Base-by-base conservation (phyloP, 805 yeast genomes). In the Kazachstania martiniae region DNA sequence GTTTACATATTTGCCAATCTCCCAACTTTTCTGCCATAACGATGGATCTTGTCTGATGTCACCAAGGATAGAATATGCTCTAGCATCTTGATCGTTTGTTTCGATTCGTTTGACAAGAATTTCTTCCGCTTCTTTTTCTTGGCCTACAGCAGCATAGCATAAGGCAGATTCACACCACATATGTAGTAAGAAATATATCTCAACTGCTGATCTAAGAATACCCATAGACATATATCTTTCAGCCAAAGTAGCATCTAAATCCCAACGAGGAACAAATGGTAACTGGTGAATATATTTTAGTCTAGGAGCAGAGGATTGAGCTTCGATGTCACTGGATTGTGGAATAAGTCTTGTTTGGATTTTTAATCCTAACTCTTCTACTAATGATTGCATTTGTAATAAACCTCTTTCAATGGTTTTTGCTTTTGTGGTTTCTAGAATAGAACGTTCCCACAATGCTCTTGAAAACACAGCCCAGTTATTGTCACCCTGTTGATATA, bases 361-460 rank as follows among this genome's bases (percentile, higher is more conserved):
- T 35, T 75, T 70, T 35, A 77, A 67, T 2, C 89, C 94, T 17
- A 85, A 63, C 53, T 87, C 95, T 49, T 86, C 95, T 18, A 87
- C 91, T 27, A 91, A 62, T 3, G 94, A 77, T 34, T 87, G 89
- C 78, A 91, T 77, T 58, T 91, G 98, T 32, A 91, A 63, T 4
- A 87, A 76, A 31, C 97, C 97, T 53, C 98, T 70, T 59, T 91
- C 97, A 16, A 89, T 78, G 1, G 96, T 89, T 51, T 81, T 77
- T 1, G 94, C 74, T 42, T 75, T 77, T 31, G 68, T 66, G 0
- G 94, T 72, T 53, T 91, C 98, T 23, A 87, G 62, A 14, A 82
- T 46, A 6, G 95, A 84, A 53, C 97, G 72, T 48, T 79, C 82
- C 95, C 96, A 91, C 27, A 91, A 61, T 0, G 94, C 81, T 40